Conservation (phyloP, 192 early-diverging fungal genomes). For the Umbelopsis vinacea region DNA sequence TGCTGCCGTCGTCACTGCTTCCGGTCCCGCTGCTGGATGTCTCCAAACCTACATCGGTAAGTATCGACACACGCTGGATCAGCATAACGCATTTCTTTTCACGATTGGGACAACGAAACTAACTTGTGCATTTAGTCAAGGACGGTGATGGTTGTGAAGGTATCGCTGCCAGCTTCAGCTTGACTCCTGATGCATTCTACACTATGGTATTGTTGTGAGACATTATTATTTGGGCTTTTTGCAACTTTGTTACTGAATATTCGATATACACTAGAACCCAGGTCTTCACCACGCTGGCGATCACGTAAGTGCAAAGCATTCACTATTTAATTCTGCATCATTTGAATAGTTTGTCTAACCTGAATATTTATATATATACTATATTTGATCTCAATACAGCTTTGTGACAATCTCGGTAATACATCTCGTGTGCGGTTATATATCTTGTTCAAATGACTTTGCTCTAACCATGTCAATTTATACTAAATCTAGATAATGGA, state of each 20-base stretch:
- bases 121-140: constrained; percentile 13
- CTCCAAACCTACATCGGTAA: constrained; percentile 25
- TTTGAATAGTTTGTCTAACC: background rate
- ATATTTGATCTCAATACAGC: background rate
- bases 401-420: constrained; percentile 28
- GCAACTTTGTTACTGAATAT: too few species aligned
- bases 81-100: background rate
- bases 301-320: constrained; percentile 16
- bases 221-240: too few species aligned
- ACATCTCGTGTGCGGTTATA: background rate
- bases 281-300: constrained; percentile 31
- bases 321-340: background rate
- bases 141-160: constrained; percentile 8
- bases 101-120: too few species aligned
- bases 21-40: constrained; percentile 23
- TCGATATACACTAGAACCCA: constrained; percentile 21
- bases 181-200: constrained; percentile 25
- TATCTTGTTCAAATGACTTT: background rate
- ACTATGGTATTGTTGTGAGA: constrained; percentile 14
- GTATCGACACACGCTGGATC: background rate
- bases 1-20: constrained; percentile 1
- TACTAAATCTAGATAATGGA: constrained; percentile 5
- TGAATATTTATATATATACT: too few species aligned
- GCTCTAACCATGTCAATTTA: background rate
- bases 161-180: constrained; percentile 24